Evolutionary conservation across 1,139 yeast species (phyloP).

Genomic region (Kurtzmaniella quercitrusa): DNA sequence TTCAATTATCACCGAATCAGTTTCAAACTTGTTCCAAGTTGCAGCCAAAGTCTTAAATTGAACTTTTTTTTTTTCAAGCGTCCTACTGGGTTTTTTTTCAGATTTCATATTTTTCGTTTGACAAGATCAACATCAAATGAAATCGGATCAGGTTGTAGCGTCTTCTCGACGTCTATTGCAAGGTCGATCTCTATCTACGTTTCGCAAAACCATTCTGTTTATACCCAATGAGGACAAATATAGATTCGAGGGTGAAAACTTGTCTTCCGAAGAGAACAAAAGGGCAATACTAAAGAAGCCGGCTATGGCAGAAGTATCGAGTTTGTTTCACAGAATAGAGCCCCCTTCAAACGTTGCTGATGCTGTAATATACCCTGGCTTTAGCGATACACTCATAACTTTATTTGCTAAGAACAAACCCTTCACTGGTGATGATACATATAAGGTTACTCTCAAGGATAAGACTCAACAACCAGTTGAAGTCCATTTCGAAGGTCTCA

Average conservation of each 20-base stretch:
- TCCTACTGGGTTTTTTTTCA: not conserved
- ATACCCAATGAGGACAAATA: conserved; percentile 29
- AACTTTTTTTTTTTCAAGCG: too few relatives aligned
- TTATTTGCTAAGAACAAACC: conserved; percentile 26
- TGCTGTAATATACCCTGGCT: conserved; percentile 22
- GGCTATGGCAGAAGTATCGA: conserved; percentile 12
- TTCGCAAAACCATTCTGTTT: conserved; percentile 19
- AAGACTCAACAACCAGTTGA: conserved; percentile 14
- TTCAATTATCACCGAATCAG: not conserved
- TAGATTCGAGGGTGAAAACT: conserved; percentile 30
- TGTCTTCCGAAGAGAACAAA: conserved; percentile 26
- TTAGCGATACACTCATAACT: conserved; percentile 29
- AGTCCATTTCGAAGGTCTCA: conserved; percentile 27
- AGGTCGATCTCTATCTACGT: not conserved
- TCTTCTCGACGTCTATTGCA: not conserved
- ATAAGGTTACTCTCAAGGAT: conserved; percentile 14
- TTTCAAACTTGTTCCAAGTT: not conserved
- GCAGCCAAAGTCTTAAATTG: not conserved
- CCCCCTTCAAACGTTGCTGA: conserved; percentile 37
- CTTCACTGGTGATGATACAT: conserved; percentile 24
- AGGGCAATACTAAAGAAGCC: conserved; percentile 36
- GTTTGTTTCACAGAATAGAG: conserved; percentile 28
- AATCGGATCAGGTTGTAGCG: not conserved
- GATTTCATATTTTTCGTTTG: not conserved
- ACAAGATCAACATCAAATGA: not conserved